Base-by-base conservation (phyloP, 2,329 filamentous ascomycete species). In the Scedosporium aurantiacum region DNA sequence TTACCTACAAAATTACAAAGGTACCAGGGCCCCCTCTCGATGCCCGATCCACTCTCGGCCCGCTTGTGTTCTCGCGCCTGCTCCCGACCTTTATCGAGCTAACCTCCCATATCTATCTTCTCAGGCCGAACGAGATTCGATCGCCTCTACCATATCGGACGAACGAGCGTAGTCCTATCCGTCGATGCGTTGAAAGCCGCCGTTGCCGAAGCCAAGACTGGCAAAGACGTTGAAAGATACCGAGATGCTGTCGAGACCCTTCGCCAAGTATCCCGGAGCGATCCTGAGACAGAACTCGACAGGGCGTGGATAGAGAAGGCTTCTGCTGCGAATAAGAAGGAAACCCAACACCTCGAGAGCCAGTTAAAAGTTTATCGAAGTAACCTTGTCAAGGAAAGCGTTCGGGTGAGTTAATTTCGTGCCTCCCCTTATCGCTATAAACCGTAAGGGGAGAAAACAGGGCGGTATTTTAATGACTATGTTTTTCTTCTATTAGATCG, bases 351-450 rank as follows among this genome's bases (percentile, higher is more conserved):
- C n/a, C 78, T 97, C 61, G 91, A 97, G 70, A 78, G 82, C 16
- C 91, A 97, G 73, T 79, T 99, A 21, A 92, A 91, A 72, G 88
- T 87, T 1, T 97, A 97, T 74, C 96, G 94, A 75, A 96, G 97
- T 71, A 99, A 97, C 68, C 76, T 97, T 52, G 91, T 99, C 68
- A 96, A 97, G 72, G 94, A 99, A 76, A 97, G 91, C 76, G 96
- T 97, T 68, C 78, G 92, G 67, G 91, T 95, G 79, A 55, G 63
- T 61, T 7, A 18, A 3, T 5, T 43, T 52, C 41, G 8, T 12
- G n/a, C 40, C 3, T 37, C 32, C 10, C 32, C 10, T 37, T 10
- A 32, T 12, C 32, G 10, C 4, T 12, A 37, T 37, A 14, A 1
- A 2, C 2, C 8, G 4, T 3, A 12, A 12, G 32, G 10, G 32